These are phyloP conservation scores for Aspergillus ochraceus DNA, from an alignment of 2,329 filamentous ascomycete species.

Conservation along the genomic window DNA sequence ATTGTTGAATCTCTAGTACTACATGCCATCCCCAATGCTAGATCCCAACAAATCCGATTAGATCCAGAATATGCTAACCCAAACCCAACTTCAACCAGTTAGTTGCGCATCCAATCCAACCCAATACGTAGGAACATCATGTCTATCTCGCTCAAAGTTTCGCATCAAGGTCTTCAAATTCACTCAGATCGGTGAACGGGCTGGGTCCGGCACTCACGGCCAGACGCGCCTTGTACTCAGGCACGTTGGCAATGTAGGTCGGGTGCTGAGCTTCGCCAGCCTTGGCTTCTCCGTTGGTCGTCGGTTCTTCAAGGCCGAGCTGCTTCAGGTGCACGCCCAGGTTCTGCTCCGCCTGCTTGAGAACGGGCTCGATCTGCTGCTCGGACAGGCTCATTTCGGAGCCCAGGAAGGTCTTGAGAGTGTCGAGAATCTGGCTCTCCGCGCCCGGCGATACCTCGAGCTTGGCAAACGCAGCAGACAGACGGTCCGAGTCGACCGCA, in stretches of 20 bases:
- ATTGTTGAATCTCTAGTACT: neutral
- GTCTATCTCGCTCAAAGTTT: conserved; percentile 62
- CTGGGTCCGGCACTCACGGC: conserved; percentile 70
- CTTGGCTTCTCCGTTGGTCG: conserved; percentile 36
- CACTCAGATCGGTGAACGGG: conserved; percentile 71
- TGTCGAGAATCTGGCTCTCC: conserved; percentile 51
- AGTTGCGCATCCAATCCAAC: neutral
- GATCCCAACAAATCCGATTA: neutral
- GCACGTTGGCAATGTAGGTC: conserved; percentile 72
- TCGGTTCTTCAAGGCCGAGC: conserved; percentile 41
- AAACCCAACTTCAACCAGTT: neutral
- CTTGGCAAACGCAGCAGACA: conserved; percentile 47
- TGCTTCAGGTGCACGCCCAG: conserved; percentile 47
- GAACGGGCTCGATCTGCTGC: conserved; percentile 50
- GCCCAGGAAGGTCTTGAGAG: conserved; percentile 53
- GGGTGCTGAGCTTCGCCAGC: conserved; percentile 41
- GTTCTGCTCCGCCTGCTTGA: conserved; percentile 52
- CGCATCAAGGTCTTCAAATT: conserved; percentile 81
- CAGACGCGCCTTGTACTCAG: conserved; percentile 75
- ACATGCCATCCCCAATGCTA: neutral
- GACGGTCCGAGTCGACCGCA: conserved; percentile 39
- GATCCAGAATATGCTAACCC: neutral
- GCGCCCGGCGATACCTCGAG: conserved; percentile 49
- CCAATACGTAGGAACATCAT: neutral
- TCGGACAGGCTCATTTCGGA: conserved; percentile 51